phyloP scores from a whole-genome alignment of 306 rosid genomes.

The Datisca glomerata region DNA sequence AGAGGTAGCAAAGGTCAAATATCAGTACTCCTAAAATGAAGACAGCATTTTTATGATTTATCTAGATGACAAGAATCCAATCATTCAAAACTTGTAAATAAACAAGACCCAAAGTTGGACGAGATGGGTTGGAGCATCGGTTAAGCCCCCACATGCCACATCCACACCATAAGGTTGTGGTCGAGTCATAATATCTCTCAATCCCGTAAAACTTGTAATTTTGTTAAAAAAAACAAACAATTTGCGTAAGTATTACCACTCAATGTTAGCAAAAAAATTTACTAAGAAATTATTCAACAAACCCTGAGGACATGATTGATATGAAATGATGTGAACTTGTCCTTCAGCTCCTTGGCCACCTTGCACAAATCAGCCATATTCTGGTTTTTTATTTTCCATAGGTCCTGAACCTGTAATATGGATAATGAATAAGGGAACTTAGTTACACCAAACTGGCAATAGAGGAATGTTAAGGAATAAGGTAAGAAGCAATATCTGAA shows the following conservation, averaged over 20 bases:
- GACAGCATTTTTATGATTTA: no score
- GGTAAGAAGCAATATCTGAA: neutral
- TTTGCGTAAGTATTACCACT: no score
- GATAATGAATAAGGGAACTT: conserved; percentile 4
- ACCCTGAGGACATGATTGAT: conserved; percentile 70
- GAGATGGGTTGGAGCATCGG: no score
- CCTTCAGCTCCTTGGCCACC: conserved; percentile 45
- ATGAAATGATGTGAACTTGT: conserved; percentile 47
- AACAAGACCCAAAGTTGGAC: neutral
- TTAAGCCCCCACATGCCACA: no score
- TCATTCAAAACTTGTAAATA: neutral
- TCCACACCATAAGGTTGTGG: no score
- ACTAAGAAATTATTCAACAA: no score
- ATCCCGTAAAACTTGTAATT: no score
- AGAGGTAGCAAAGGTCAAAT: no score
- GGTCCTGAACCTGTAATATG: conserved; percentile 49
- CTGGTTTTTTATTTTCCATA: conserved; percentile 53
- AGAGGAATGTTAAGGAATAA: neutral
- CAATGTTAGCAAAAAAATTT: no score
- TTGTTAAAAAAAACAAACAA: no score
- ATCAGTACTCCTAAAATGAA: no score
- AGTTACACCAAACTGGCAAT: neutral
- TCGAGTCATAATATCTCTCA: no score
- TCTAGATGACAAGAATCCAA: neutral
- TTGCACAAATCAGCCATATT: conserved; percentile 53